Evolutionary conservation across 2,329 filamentous ascomycete genomes (phyloP), one percentile per base, ranked within the genome.

Genomic region (Apiospora koreana): DNA sequence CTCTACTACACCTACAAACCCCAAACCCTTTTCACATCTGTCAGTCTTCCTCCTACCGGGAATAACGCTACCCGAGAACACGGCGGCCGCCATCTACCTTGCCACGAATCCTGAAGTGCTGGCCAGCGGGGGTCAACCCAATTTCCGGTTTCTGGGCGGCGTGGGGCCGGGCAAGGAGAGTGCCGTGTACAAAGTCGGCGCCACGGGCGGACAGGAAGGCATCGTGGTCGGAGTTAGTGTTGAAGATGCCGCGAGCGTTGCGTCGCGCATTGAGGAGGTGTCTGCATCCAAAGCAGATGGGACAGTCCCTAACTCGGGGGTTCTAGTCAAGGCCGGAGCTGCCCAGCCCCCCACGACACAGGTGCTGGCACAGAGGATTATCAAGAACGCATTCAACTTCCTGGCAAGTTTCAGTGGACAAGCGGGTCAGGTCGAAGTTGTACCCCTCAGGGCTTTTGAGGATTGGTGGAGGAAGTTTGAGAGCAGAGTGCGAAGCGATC

Each of bases 381-480:
- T 99, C 76, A 92, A 94, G 76, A 97, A 98, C 81, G 96, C 95
- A 18, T 99, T 98, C 81, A 98, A 99, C 82, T 98, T 97, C 80
- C 85, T 99, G 70, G 91, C 95, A 3, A 93, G 94, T 76, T 98
- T 97, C 84, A 93, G 92, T 71, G 89, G 90, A 46, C 87, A 87
- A 70, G 85, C 84, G 35, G 87, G 85, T 1, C 92, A 92, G 0
- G 88, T 92, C 64, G 95, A 98, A 80, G 92, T 97, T 16, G 93
- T 99, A 31, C 95, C 96, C n/a, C 82, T 99, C 73, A 96, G 93
- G 82, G 94, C 93, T 6, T 99, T 99, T 80, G 92, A 97, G 82
- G 94, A 97, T 71, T 99, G 97, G 96, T 99, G 97, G 96, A 88
- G 86, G 72, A 98, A 98, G 82, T 99, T 99, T 83, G 95, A 99